Conservation (phyloP, 192 early-diverging fungal species). For the Coemansia sp. region DNA sequence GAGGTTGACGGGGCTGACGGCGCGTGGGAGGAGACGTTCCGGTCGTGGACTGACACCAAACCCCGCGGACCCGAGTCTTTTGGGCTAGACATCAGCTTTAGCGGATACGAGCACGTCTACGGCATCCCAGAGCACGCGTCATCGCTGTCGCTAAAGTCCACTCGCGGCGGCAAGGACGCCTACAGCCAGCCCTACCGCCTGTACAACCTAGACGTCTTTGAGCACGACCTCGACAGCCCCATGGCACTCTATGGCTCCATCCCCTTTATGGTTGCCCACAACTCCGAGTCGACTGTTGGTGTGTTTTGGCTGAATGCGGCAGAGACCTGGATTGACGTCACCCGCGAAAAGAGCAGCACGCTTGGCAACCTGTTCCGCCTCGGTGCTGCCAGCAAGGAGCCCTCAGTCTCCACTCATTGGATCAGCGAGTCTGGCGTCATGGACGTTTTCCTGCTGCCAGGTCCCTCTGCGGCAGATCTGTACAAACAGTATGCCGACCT, state of each 20-base stretch:
- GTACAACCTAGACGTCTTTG: conserved; percentile 98
- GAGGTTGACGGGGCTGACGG: conserved; percentile 61
- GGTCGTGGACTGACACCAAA: conserved; percentile 87
- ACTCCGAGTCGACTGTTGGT: conserved; percentile 71
- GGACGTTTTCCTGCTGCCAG: conserved; percentile 88
- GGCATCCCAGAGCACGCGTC: conserved; percentile 96
- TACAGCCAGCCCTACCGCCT: conserved; percentile 94
- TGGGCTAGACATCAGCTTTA: conserved; percentile 91
- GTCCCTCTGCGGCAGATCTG: conserved; percentile 68
- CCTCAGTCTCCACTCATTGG: conserved; percentile 76
- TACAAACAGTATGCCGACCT: conserved; percentile 73
- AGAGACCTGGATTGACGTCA: conserved; percentile 98
- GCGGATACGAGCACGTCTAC: conserved; percentile 85
- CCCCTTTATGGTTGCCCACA: conserved; percentile 93
- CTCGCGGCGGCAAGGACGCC: conserved; percentile 68
- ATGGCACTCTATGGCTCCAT: conserved; percentile 96
- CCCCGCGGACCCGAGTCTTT: conserved; percentile 93
- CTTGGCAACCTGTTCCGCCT: conserved; percentile 38
- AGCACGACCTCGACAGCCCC: conserved; percentile 94
- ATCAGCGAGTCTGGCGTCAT: conserved; percentile 89
- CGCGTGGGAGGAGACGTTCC: conserved; percentile 91
- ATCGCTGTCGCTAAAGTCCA: conserved; percentile 85
- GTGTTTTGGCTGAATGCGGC: conserved; percentile 93
- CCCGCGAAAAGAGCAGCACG: conserved; percentile 59
- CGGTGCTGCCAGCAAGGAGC: conserved; percentile 22